Conservation (phyloP, 129 eudicot species). For the Arctium minus region DNA sequence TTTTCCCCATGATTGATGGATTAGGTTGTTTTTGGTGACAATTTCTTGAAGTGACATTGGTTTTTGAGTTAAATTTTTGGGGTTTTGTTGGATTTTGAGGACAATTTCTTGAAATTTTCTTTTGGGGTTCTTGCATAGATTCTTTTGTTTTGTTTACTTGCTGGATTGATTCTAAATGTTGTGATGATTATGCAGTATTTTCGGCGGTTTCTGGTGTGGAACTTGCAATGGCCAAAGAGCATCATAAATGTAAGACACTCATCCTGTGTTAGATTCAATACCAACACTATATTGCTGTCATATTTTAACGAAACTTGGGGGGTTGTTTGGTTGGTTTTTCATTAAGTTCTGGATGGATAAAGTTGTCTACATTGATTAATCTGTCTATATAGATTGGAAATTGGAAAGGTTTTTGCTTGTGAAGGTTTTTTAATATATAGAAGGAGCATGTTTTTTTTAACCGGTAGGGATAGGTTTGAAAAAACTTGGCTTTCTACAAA, state of each 20-base stretch:
- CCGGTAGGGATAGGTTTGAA: too few relatives aligned
- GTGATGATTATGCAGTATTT: slow-evolving; percentile 57
- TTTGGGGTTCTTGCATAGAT: background rate
- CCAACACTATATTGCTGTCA: background rate
- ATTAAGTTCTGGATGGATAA: too few relatives aligned
- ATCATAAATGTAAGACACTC: slow-evolving; percentile 76
- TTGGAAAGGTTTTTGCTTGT: too few relatives aligned
- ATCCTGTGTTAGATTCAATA: background rate
- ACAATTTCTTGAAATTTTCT: background rate
- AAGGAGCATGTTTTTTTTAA: too few relatives aligned
- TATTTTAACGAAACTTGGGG: background rate
- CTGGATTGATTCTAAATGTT: slow-evolving; percentile 3
- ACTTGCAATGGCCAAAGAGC: slow-evolving; percentile 78
- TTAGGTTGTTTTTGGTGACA: slow-evolving; percentile 7
- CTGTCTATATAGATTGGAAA: too few relatives aligned
- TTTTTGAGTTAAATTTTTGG: background rate
- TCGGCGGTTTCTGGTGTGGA: slow-evolving; percentile 96
- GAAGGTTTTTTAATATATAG: too few relatives aligned
- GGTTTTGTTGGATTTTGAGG: background rate
- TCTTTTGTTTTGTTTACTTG: background rate
- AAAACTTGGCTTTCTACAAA: too few relatives aligned
- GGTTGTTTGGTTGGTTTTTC: too few relatives aligned
- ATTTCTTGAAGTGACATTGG: background rate
- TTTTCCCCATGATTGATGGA: background rate
- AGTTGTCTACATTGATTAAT: too few relatives aligned